Percentiles rank a stretch among this genome's conserved stretches.
These are phyloP conservation scores for Aquilaria malaccensis DNA, from an alignment of 345 rosid species.

Conservation along the genomic window DNA sequence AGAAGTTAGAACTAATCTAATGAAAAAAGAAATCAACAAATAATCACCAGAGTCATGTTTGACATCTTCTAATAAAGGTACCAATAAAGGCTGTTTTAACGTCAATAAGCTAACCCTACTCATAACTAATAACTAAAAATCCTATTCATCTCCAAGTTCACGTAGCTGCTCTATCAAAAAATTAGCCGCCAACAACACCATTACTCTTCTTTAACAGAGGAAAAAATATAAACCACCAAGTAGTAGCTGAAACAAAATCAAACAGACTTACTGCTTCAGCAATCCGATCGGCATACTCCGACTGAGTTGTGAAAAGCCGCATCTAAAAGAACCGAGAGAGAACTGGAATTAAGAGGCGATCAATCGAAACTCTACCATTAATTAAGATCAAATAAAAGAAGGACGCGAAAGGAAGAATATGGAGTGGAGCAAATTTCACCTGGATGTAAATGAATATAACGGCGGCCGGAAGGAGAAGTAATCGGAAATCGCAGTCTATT, in stretches of 20 bases:
- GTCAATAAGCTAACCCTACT: no score
- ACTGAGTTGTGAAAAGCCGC: slow-evolving; percentile 77
- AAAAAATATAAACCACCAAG: no score
- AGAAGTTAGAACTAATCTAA: no score
- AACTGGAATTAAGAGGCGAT: no score
- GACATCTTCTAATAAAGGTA: no score
- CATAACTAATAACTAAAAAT: no score
- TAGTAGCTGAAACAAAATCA: background rate
- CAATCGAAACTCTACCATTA: no score
- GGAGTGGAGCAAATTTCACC: slow-evolving; percentile 25
- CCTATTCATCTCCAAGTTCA: no score
- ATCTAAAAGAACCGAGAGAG: slow-evolving; percentile 28
- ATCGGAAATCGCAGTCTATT: slow-evolving; percentile 53
- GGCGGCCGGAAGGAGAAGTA: slow-evolving; percentile 74
- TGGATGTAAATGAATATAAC: slow-evolving; percentile 73
- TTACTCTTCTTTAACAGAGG: no score
- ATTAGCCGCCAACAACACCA: no score
- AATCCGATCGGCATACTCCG: slow-evolving; percentile 74
- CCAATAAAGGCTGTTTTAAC: no score
- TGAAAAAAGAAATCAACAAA: background rate
- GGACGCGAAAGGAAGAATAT: background rate
- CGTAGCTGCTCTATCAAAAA: no score
- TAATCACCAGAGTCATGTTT: background rate
- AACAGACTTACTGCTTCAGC: slow-evolving; percentile 52
- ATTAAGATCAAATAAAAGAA: background rate